These are phyloP conservation scores for Trichoderma asperelloides DNA, from an alignment of 495 filamentous ascomycete species.

Conservation along the genomic window DNA sequence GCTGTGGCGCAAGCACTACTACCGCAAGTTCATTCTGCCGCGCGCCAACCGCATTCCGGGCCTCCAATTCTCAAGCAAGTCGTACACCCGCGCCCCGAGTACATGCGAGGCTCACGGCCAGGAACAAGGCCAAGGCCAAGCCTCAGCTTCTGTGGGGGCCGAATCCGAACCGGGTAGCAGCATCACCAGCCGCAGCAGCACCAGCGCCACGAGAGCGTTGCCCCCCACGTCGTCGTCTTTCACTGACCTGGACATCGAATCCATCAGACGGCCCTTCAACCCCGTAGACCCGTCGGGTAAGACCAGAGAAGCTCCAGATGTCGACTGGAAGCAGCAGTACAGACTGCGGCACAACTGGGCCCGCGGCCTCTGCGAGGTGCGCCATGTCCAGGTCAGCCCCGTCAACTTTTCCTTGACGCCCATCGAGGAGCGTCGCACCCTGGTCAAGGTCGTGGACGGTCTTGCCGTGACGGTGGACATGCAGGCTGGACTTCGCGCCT, in stretches of 20 bases:
- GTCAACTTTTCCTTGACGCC: conserved; percentile 2
- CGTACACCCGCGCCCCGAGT: too few species aligned
- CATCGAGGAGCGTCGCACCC: conserved; percentile 26
- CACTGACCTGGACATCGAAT: neutral
- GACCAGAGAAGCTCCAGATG: conserved; percentile 18
- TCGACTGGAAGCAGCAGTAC: conserved; percentile 81
- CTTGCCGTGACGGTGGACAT: conserved; percentile 72
- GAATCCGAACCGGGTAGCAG: neutral
- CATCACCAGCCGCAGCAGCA: neutral
- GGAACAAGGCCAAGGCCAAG: neutral
- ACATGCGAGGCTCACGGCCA: neutral
- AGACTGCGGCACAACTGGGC: conserved; percentile 90
- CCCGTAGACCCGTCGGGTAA: conserved; percentile 38
- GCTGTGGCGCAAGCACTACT: conserved; percentile 87
- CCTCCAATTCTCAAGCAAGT: conserved; percentile 25
- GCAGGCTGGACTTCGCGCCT: conserved; percentile 61
- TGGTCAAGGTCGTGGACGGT: conserved; percentile 65
- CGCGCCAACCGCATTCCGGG: conserved; percentile 70
- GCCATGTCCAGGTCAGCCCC: conserved; percentile 45
- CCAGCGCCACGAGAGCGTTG: neutral
- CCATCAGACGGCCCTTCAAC: conserved; percentile 49
- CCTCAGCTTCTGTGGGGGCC: neutral
- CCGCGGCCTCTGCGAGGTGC: conserved; percentile 69
- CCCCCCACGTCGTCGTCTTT: conserved; percentile 16
- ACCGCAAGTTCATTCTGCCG: conserved; percentile 79